Evolutionary conservation across 352 stramenopile species (phyloP).

Genomic region (Globisporangium irregulare): DNA sequence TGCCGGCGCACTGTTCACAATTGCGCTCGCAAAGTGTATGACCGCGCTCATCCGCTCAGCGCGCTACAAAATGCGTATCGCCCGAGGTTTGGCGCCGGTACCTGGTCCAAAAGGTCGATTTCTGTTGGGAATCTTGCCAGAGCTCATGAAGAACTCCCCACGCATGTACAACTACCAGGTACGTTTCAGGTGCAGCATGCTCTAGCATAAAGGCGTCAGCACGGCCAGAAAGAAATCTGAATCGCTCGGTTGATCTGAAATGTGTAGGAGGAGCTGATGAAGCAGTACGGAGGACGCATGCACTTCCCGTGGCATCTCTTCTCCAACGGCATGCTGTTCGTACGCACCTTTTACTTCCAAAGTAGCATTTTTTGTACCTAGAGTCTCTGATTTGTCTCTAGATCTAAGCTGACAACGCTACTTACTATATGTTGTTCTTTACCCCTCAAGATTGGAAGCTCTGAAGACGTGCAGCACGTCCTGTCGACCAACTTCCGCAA

Average conservation of each 20-base stretch:
- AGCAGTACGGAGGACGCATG: slow-evolving; percentile 42
- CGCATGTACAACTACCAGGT: slow-evolving; percentile 60
- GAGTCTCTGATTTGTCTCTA: too few relatives aligned
- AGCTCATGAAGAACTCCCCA: slow-evolving; percentile 42
- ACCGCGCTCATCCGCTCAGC: slow-evolving; percentile 9
- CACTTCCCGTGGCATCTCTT: slow-evolving; percentile 68
- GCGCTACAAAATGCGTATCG: slow-evolving; percentile 50
- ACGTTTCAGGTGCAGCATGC: neutral
- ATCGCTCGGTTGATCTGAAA: neutral
- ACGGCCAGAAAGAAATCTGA: neutral
- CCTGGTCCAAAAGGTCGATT: slow-evolving; percentile 36
- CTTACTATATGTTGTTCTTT: too few relatives aligned
- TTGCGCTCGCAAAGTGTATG: too few relatives aligned
- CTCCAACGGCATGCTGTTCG: slow-evolving; percentile 54
- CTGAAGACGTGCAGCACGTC: slow-evolving; percentile 63
- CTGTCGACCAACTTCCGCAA: slow-evolving; percentile 60
- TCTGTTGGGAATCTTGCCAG: slow-evolving; percentile 50
- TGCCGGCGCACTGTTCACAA: too few relatives aligned
- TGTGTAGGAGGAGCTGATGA: slow-evolving; percentile 32
- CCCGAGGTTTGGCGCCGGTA: slow-evolving; percentile 39
- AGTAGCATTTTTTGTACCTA: too few relatives aligned
- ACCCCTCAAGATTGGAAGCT: slow-evolving; percentile 31
- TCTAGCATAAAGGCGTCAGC: too few relatives aligned
- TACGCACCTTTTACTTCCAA: slow-evolving; percentile 12
- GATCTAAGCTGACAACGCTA: too few relatives aligned